Evolutionary conservation across 2,329 filamentous ascomycete species (phyloP).

Genomic region (Leptographium flavum): DNA sequence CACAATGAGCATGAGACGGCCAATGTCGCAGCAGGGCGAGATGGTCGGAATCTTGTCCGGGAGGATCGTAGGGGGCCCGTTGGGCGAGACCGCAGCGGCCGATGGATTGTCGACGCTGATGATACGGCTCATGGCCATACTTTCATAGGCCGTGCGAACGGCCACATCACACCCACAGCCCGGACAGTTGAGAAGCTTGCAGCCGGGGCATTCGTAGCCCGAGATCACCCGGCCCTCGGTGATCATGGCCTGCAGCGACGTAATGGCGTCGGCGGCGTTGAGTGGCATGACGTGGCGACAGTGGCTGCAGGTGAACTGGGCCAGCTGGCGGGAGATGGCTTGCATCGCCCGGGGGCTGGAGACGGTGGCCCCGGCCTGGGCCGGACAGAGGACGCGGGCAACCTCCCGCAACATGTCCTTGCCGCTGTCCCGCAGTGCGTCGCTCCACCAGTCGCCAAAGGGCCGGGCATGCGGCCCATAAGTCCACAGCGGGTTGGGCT

Average conservation of each 20-base stretch:
- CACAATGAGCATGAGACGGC: constrained; percentile 13
- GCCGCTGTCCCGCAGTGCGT: neutral
- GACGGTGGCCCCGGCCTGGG: neutral
- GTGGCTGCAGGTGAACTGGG: neutral
- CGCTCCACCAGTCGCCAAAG: constrained; percentile 1
- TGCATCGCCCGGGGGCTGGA: neutral
- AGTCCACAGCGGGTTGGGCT: no score
- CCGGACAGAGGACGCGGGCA: neutral
- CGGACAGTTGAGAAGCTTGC: constrained; percentile 9
- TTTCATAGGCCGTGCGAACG: neutral
- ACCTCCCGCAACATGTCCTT: neutral
- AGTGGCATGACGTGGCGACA: neutral
- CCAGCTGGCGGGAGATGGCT: neutral
- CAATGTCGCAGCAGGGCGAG: constrained; percentile 14
- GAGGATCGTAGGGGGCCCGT: no score
- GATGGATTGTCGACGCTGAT: no score
- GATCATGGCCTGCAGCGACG: neutral
- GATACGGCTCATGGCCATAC: no score
- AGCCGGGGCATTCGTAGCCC: constrained; percentile 6
- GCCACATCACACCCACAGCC: constrained; percentile 5
- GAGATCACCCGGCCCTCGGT: neutral
- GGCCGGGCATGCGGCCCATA: neutral
- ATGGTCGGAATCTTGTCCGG: neutral
- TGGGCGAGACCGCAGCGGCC: no score
- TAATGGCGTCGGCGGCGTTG: neutral